Base-by-base conservation (phyloP, 495 filamentous ascomycete species). In the Neurospora sp. region DNA sequence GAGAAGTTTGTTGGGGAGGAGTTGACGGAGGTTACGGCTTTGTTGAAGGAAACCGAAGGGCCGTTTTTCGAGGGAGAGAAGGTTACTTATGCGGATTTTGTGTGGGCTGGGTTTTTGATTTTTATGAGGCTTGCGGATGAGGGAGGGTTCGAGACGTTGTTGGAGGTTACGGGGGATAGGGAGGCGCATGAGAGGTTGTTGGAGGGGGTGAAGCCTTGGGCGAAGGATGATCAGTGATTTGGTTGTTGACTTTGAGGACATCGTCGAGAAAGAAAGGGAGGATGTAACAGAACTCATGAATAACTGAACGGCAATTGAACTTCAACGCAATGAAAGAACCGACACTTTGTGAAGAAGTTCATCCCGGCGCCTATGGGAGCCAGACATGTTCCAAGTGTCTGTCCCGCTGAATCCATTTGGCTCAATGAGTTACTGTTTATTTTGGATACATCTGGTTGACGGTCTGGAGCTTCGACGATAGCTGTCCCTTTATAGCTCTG, bases 41-140 rank as follows among this genome's bases (percentile, higher is more conserved):
- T 89, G 75, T 72, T 91, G 79, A 83, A 82, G 79, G 85, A 87
- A 76, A 84, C 72, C 23, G 38, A 0, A 18, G 90, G 87, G 1
- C 87, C 84, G 31, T 91, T 83, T 72, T 85, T 86, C 62, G 31
- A 80, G 75, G 84, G 84, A 5, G 73, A 76, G 49, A 77, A 75
- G 49, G 69, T 82, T 5, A 79, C 78, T 14, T 86, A 80, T 76
- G 80, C 79, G 73, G 85, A 87, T 77, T 85, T 86, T 71, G 72
- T 82, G 9, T 84, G 83, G 77, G 83, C 60, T 1, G 82, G 79
- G 7, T 79, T 78, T 27, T 75, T 87, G 69, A 14, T 84, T 2
- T 84, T 84, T 75, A 35, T 78, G 18, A 62, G 73, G 39, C 54
- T 44, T 23, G 69, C 82, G 8, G 84, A 81, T 39, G 79, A 80